Percentiles rank a stretch among this genome's conserved stretches.
Evolutionary conservation across 208 protist species (phyloP).

Genomic region (Leptomonas seymouri): DNA sequence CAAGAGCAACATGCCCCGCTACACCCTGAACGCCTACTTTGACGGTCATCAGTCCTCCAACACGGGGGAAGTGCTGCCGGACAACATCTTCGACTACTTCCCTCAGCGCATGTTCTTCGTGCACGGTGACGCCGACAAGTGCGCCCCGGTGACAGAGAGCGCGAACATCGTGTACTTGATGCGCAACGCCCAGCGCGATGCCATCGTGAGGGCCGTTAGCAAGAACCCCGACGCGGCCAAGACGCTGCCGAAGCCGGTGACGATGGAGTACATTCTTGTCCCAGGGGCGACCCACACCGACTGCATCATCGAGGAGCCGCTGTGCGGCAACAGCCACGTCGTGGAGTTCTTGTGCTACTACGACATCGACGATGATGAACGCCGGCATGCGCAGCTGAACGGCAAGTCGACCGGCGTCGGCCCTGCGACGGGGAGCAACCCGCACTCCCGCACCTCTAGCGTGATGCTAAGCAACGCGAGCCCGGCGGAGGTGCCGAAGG

Average conservation of each 20-base stretch:
- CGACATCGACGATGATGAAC: slow-evolving; percentile 36
- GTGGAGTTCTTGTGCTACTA: slow-evolving; percentile 81
- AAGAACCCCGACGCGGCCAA: slow-evolving; percentile 26
- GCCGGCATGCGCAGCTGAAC: slow-evolving; percentile 30
- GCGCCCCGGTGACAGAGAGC: slow-evolving; percentile 77
- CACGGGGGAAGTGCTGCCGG: slow-evolving; percentile 76
- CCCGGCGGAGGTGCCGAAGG: slow-evolving; percentile 4
- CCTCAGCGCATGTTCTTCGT: slow-evolving; percentile 81
- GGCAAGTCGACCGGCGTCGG: slow-evolving; percentile 6
- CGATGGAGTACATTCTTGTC: slow-evolving; percentile 73
- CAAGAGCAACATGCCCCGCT: slow-evolving; percentile 49
- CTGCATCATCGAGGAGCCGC: slow-evolving; percentile 81
- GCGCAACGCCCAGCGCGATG: slow-evolving; percentile 62
- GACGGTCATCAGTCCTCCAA: slow-evolving; percentile 37
- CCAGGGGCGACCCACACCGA: slow-evolving; percentile 80
- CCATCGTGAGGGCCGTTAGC: slow-evolving; percentile 34
- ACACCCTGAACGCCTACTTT: slow-evolving; percentile 76
- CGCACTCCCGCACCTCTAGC: slow-evolving; percentile 29
- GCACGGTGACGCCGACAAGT: slow-evolving; percentile 82
- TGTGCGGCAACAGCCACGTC: slow-evolving; percentile 64
- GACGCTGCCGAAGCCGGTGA: slow-evolving; percentile 38
- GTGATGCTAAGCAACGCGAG: not conserved
- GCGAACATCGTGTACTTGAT: slow-evolving; percentile 70
- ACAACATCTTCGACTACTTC: slow-evolving; percentile 85
- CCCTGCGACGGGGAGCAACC: not conserved